Percentiles rank a stretch among this genome's conserved stretches.
These are phyloP conservation scores for Xylariaceae sp. DNA, from an alignment of 2,329 filamentous ascomycete genomes.

Conservation along the genomic window DNA sequence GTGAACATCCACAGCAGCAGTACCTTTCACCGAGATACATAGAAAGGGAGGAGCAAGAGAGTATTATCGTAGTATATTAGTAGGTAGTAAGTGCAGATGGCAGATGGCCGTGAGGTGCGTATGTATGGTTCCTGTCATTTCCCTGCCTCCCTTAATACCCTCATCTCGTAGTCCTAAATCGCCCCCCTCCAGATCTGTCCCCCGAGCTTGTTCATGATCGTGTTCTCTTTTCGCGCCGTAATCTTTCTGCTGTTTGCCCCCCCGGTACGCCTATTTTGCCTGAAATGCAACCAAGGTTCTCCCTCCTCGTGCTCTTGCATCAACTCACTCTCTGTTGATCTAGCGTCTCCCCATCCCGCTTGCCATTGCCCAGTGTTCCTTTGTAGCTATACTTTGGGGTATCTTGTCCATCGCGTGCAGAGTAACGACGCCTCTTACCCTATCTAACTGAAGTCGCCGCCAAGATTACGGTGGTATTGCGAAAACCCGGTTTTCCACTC, in stretches of 20 bases:
- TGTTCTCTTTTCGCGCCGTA: not conserved
- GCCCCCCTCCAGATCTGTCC: not conserved
- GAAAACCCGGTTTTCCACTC: constrained; percentile 4
- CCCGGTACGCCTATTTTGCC: constrained; percentile 3
- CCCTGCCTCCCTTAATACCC: constrained; percentile 8
- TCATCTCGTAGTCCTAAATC: constrained; percentile 3
- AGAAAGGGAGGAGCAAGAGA: not conserved
- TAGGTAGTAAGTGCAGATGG: not conserved
- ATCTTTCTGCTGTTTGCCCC: not conserved
- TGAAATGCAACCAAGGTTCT: not conserved
- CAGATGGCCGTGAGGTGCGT: constrained; percentile 1
- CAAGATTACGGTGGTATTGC: constrained; percentile 12
- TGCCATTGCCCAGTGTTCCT: not conserved
- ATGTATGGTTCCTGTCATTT: constrained; percentile 9
- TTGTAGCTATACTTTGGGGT: constrained; percentile 15
- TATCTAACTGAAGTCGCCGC: constrained; percentile 18
- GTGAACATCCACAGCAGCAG: too few species aligned
- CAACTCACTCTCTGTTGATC: not conserved
- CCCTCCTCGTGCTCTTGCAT: not conserved
- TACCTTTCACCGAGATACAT: too few species aligned
- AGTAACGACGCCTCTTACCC: constrained; percentile 11
- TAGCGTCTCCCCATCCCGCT: not conserved
- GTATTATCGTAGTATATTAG: not conserved
- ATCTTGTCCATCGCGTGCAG: constrained; percentile 19
- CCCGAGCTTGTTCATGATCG: not conserved